Base-by-base conservation (phyloP, 2,329 filamentous ascomycete genomes). In the Chaetoscypha palmicola region DNA sequence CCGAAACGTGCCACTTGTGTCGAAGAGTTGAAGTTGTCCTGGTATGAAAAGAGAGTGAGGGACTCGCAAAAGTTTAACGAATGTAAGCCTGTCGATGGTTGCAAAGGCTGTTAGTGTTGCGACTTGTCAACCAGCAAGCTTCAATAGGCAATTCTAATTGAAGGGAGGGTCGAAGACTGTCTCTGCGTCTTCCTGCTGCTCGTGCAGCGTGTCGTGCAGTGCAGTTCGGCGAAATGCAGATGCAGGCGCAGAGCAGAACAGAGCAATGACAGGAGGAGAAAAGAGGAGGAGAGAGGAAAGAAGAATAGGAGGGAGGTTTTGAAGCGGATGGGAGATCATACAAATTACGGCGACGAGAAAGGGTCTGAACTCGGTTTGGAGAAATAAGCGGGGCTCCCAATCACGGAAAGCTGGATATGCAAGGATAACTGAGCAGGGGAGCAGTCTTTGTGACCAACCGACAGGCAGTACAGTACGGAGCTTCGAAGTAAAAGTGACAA, bases 101-200 rank as follows among this genome's bases (percentile, higher is more conserved):
- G 19, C 11, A 35, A 26, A 11, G 14, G 19, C 38, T 40, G 38
- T 43, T 38, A 36, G 34, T 31, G 23, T 17, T 14, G 44, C 43
- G 45, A 43, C 54, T 52, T 38, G 50, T 47, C 46, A 34, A 53
- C 50, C 50, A 50, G 52, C 51, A 57, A 55, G 51, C 50, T 53
- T 46, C 51, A 53, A 50, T 42, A 32, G 46, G 11, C 41, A 43
- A 44, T 46, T 45, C 30, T 17, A 30, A 41, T 38, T 38, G 2
- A 21, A 21, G 7, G 31, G 8, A 38, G 40, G 31, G 34, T 44
- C 43, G 45, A 44, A 49, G 46, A 45, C 20, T 38, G 47, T 45
- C 37, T 17, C 17, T 35, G 17, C 41, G 39, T 33, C 17, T 32
- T 39, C 30, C 43, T 45, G 41, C 46, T 42, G 26, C 41, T 34